Evolutionary conservation across 2,329 filamentous ascomycete species (phyloP).

Genomic region (Penicillium sp.): DNA sequence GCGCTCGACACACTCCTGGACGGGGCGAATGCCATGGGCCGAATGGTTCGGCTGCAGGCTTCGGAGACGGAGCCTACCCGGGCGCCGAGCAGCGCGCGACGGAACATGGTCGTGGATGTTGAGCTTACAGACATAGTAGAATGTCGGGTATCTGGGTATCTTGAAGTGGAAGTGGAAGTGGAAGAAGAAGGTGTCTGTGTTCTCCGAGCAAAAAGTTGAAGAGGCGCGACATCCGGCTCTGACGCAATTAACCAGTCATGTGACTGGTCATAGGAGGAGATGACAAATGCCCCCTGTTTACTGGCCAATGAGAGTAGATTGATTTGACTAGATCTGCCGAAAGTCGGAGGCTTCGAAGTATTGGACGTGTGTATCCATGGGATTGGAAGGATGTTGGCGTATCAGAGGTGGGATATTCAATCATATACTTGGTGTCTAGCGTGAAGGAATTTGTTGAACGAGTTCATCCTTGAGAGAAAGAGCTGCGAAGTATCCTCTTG

Average conservation of each 20-base stretch:
- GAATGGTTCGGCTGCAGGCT: conserved; percentile 32
- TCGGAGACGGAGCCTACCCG: conserved; percentile 29
- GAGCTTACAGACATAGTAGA: conserved; percentile 36
- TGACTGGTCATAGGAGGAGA: conserved; percentile 21
- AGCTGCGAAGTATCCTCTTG: too few relatives aligned
- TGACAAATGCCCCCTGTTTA: conserved; percentile 34
- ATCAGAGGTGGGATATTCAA: too few relatives aligned
- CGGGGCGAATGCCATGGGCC: conserved; percentile 33
- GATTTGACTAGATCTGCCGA: conserved; percentile 27
- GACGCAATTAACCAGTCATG: conserved; percentile 38
- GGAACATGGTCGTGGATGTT: conserved; percentile 38
- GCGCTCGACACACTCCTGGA: conserved; percentile 50
- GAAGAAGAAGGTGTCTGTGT: conserved; percentile 15
- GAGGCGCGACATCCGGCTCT: conserved; percentile 27
- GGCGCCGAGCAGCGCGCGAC: conserved; percentile 31
- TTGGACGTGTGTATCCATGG: too few relatives aligned
- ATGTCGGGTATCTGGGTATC: conserved; percentile 4
- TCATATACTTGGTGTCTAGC: too few relatives aligned
- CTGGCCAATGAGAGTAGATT: conserved; percentile 27
- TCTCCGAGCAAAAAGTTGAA: conserved; percentile 5
- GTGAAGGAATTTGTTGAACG: too few relatives aligned
- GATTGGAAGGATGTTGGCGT: too few relatives aligned
- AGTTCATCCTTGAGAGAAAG: too few relatives aligned
- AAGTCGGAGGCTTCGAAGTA: conserved; percentile 13
- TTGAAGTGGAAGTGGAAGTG: background rate